Evolutionary conservation across 2,329 filamentous ascomycete genomes (phyloP).

Genomic region (Trichoderma endophyticum): DNA sequence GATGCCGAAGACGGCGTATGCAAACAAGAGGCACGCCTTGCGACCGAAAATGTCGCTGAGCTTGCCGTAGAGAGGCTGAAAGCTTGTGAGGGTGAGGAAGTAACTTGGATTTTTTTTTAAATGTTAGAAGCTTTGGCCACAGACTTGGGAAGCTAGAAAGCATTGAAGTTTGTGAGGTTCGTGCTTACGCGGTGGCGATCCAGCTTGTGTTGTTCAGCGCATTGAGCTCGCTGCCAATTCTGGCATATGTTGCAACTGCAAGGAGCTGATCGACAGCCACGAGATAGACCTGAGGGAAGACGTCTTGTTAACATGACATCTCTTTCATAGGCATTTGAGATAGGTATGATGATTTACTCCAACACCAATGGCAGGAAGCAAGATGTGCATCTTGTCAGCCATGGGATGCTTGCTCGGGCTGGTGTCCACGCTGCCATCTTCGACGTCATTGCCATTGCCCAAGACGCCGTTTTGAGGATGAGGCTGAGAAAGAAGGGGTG

Average conservation of each 20-base stretch:
- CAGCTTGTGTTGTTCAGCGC: conserved; percentile 72
- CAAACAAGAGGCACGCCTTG: conserved; percentile 62
- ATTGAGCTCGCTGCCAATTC: conserved; percentile 71
- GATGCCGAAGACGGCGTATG: conserved; percentile 61
- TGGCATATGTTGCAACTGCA: conserved; percentile 72
- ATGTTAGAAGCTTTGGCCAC: too few relatives aligned
- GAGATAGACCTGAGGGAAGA: conserved; percentile 49
- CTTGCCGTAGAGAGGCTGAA: conserved; percentile 72
- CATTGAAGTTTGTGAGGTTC: too few relatives aligned
- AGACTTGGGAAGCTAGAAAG: neutral
- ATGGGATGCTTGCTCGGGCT: conserved; percentile 21
- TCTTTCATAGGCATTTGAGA: neutral
- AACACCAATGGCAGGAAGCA: conserved; percentile 39
- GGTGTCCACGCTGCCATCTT: neutral
- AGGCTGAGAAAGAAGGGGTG: neutral
- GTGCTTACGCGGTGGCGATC: conserved; percentile 53
- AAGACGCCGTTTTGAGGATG: neutral
- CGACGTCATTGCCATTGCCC: neutral
- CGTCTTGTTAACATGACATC: neutral
- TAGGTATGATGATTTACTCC: conserved; percentile 21
- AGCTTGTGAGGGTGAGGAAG: conserved; percentile 70
- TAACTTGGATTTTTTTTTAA: conserved; percentile 35
- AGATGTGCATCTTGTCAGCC: conserved; percentile 36
- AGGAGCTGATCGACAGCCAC: conserved; percentile 74
- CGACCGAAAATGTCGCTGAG: conserved; percentile 69